Evolutionary conservation across 1,284 basidiomycete species (phyloP), one percentile per base, ranked within the genome.

Genomic region (Ceratobasidium theobromae): DNA sequence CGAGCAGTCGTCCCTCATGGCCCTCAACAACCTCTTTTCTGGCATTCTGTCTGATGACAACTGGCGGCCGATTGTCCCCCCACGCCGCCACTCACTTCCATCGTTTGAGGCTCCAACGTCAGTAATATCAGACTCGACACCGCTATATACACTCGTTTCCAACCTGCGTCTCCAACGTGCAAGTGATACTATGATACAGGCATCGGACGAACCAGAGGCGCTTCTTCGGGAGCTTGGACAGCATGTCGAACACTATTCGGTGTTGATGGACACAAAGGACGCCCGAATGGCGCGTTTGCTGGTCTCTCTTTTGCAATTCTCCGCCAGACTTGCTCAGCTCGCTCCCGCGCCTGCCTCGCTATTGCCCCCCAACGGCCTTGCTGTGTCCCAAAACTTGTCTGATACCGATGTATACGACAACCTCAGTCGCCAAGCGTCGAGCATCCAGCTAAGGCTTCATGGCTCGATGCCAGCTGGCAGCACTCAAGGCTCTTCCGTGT

Each of bases 1-100:
- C 30, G 86, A 89, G 71, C 82, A 81, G 68, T 88, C 87, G 16
- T 89, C 87, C 74, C 72, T 91, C 23, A 86, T 84, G 79, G 87
- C 87, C 0, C 77, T 91, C 49, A 84, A 86, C 72, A 86, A 85
- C 73, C 79, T 91, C n/a, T 81, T 91, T 27, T 84, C 83, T 28
- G 52, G 48, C 40, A 78, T 77, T 4, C 77, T 81, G 8, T 74
- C 76, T 4, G 73, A 77, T 9, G 65, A 60, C 12, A 38, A 53
- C 62, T 87, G 84, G 85, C 78, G 77, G 66, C 49, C 68, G 12
- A 86, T 86, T 68, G 77, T 87, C 16, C 83, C 85, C 67, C 82
- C 84, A 73, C 81, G 85, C 32, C 79, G 85, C 53, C 85, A 86
- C 74, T 87, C 86, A 3, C 81, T 86, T 79, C 83, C 85, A 32